phyloP scores from a whole-genome alignment of 163 green algal genomes.

The Scenedesmus sp. region DNA sequence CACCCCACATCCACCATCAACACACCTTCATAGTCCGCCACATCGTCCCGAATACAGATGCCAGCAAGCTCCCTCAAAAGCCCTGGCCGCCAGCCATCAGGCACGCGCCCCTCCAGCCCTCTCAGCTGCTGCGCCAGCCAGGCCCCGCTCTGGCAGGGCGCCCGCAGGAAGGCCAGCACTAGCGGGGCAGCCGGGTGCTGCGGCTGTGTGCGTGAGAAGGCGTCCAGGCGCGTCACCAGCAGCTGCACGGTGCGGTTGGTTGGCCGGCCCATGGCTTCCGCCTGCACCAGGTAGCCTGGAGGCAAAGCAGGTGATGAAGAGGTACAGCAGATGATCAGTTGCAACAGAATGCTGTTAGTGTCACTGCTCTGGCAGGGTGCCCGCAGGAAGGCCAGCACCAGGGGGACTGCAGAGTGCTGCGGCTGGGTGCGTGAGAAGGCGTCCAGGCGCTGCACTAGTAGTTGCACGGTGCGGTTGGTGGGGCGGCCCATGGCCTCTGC shows the following conservation, averaged over 20 bases:
- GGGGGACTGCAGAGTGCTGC: not conserved
- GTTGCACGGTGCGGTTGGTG: not conserved
- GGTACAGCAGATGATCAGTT: too few relatives aligned
- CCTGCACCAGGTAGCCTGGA: not conserved
- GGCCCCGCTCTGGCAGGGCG: not conserved
- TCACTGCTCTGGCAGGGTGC: not conserved
- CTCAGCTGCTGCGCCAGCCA: not conserved
- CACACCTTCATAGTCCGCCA: not conserved
- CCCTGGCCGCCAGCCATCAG: not conserved
- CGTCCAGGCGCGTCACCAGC: not conserved
- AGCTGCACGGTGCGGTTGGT: not conserved
- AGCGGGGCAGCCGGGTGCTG: not conserved
- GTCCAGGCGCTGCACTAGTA: not conserved
- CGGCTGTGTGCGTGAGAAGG: not conserved
- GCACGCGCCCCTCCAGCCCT: not conserved
- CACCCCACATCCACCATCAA: too few relatives aligned
- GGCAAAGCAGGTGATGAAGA: too few relatives aligned
- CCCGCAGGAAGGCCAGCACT: not conserved
- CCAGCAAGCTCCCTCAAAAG: not conserved
- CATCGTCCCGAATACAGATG: not conserved
- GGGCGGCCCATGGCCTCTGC: not conserved
- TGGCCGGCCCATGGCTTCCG: not conserved
- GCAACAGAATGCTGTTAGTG: too few relatives aligned
- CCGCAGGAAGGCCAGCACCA: not conserved
- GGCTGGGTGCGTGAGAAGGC: not conserved